phyloP scores from a whole-genome alignment of 768 basidiomycete species.

The Leccinum disarticulatum region DNA sequence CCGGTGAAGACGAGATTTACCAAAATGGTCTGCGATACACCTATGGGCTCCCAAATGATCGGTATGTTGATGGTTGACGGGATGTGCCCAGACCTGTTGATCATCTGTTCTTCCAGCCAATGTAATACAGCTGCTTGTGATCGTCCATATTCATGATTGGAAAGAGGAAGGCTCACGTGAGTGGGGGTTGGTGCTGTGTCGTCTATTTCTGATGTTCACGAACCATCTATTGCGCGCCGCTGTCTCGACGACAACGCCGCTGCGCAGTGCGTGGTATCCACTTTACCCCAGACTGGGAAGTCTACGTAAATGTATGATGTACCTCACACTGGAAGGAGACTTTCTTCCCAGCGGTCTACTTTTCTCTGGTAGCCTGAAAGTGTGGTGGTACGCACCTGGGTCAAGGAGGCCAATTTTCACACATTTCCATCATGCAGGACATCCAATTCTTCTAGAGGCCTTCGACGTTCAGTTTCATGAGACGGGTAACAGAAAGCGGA shows the following conservation, averaged over 20 bases:
- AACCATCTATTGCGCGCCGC: background rate
- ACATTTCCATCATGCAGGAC: slow-evolving; percentile 52
- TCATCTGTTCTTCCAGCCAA: slow-evolving; percentile 93
- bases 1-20: slow-evolving; percentile 98
- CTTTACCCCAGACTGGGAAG: background rate
- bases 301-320: background rate
- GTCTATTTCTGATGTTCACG: background rate
- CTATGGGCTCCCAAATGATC: slow-evolving; percentile 84
- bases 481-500: slow-evolving; percentile 97
- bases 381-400: too few relatives aligned
- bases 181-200: slow-evolving; percentile 24
- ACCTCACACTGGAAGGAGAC: too few relatives aligned
- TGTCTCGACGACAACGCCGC: too few relatives aligned
- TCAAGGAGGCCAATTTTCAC: too few relatives aligned
- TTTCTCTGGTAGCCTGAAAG: too few relatives aligned
- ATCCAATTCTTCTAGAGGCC: slow-evolving; percentile 97
- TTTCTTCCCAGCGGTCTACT: too few relatives aligned
- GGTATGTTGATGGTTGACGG: slow-evolving; percentile 48
- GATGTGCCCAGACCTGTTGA: slow-evolving; percentile 1
- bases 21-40: slow-evolving; percentile 95
- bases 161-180: slow-evolving; percentile 94
- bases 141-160: slow-evolving; percentile 98
- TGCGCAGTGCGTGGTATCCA: background rate
- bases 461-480: slow-evolving; percentile 98
- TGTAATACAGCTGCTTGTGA: slow-evolving; percentile 94